A percentile compares a stretch with the other conserved stretches of the same genome.
phyloP scores from a whole-genome alignment of 129 eudicot genomes.

The Deinandra increscens region DNA sequence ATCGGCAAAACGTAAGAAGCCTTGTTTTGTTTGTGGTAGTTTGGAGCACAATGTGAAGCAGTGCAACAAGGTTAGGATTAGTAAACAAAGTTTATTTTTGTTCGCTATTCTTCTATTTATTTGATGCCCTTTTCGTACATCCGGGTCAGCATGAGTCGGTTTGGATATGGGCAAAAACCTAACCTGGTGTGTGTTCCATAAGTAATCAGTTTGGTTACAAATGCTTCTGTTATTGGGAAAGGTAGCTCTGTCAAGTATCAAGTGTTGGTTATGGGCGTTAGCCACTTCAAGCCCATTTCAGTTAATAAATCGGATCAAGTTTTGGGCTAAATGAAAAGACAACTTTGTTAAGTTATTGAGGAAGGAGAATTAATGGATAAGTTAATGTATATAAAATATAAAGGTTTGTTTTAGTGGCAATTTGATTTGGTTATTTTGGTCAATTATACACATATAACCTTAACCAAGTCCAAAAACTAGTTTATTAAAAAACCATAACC shows the following conservation, averaged over 20 bases:
- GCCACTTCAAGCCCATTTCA: background rate
- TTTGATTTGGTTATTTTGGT: too few relatives aligned
- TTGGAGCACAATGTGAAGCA: slow-evolving; percentile 80
- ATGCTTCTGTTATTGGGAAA: background rate
- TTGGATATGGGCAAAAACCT: background rate
- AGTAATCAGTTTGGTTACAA: background rate
- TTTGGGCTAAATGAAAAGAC: background rate
- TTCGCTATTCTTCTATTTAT: background rate
- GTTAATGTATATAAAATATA: background rate
- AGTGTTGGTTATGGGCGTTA: background rate
- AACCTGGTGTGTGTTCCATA: background rate
- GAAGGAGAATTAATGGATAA: background rate
- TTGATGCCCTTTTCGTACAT: background rate
- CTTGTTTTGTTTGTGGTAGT: slow-evolving; percentile 97
- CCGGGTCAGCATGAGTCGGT: background rate
- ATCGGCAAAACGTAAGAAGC: slow-evolving; percentile 70
- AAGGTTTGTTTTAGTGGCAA: too few relatives aligned
- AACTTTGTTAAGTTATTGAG: background rate
- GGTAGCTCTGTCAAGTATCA: background rate
- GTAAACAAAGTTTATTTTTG: background rate
- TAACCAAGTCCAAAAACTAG: background rate
- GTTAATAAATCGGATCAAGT: background rate
- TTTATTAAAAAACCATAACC: background rate
- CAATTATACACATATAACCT: background rate
- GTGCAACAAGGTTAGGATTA: slow-evolving; percentile 65